A percentile compares a stretch with the other conserved stretches of the same genome.
These are phyloP conservation scores for Sclerotiophoma versabilis DNA, from an alignment of 2,329 filamentous ascomycete genomes.

Conservation along the genomic window DNA sequence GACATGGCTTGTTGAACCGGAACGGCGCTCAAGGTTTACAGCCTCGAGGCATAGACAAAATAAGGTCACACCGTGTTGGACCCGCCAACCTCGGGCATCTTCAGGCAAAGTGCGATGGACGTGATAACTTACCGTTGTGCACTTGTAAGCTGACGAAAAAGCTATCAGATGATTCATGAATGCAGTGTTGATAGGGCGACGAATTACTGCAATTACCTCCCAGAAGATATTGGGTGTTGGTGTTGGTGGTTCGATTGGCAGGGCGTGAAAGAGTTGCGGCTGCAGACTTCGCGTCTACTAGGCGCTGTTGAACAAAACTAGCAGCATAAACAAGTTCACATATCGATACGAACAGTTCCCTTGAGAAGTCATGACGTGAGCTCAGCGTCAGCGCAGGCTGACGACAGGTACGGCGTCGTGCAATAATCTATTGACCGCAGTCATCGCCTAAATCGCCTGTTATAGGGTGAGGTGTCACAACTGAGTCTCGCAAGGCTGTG, in stretches of 20 bases:
- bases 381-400: conserved; percentile 1
- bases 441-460: conserved; percentile 8
- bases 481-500: conserved; percentile 11
- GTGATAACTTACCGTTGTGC: no score
- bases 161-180: no score
- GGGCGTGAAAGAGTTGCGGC: neutral
- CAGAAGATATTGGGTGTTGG: neutral
- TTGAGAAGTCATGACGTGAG: conserved; percentile 9
- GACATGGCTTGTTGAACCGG: no score
- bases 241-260: neutral
- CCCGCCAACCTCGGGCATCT: no score
- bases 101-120: no score
- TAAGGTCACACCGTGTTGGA: no score
- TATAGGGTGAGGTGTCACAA: conserved; percentile 1
- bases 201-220: neutral
- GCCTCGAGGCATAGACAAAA: no score
- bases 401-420: neutral
- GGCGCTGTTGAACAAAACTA: conserved; percentile 1
- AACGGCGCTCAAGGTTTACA: no score
- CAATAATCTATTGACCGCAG: neutral
- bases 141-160: neutral
- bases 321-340: neutral
- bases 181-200: neutral
- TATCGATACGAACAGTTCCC: neutral
- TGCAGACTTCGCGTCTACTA: neutral